Evolutionary conservation across 345 rosid genomes (phyloP), one percentile per base, ranked within the genome.

Genomic region (Raphanus raphanistrum): DNA sequence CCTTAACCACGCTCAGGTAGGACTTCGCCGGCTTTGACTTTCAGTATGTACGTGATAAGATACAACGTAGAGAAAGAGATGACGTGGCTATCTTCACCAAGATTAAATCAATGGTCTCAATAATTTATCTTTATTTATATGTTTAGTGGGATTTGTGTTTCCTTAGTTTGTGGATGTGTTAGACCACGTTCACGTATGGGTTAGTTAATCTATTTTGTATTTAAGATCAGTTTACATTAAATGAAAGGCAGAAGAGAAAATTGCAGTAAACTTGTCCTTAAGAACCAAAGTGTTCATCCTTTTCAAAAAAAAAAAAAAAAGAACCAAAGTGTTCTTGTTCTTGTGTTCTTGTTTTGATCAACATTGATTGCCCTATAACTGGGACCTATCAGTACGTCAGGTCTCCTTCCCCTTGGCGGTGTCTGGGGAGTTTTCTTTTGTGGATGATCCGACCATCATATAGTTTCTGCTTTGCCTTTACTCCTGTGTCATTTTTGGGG

Each of bases 391-490:
- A 38, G 41, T 21, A 21, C 21, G 21, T 21, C 21, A 21, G 21
- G 21, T 21, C 21, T 21, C 21, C 21, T 21, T 21, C 21, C 21
- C 21, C 21, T 21, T 21, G 21, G 21, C 21, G 21, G 21, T 21
- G 21, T 21, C 21, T 21, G 21, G 21, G 21, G 21, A 21, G 21
- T 21, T 21, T 21, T 21, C 21, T 21, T 21, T 21, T 21, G 21
- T 21, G 21, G 21, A 21, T 21, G 21, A 21, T 21, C 21, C 21
- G 21, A 21, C 21, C 21, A 21, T 21, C 21, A 21, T 21, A 21
- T 21, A 21, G 21, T 21, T 21, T 21, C 89, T 94, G 73, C 27
- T 54, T 71, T 68, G 61, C 29, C 5, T 32, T 38, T 1, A 11
- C 36, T 54, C 36, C 6, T 45, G 28, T 77, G 33, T 63, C 69